Evolutionary conservation across 331 rosid species (phyloP).

Genomic region (Cydonia oblonga): DNA sequence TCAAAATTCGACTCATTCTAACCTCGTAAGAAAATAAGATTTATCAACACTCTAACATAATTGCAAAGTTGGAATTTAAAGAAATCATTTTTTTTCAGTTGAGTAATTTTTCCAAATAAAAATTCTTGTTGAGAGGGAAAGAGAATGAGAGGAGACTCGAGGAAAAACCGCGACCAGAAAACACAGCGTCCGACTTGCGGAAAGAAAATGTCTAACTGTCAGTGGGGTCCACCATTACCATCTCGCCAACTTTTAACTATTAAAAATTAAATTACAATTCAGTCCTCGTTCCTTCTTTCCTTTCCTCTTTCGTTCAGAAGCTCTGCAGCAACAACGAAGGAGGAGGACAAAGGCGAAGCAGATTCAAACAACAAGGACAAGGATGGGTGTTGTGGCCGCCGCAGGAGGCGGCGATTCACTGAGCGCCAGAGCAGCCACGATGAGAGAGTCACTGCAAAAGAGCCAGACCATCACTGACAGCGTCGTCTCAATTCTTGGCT

Average conservation of each 20-base stretch:
- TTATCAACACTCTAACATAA: too few relatives aligned
- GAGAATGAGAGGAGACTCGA: not conserved
- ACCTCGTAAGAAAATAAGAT: too few relatives aligned
- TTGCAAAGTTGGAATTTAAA: too few relatives aligned
- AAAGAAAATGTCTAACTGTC: not conserved
- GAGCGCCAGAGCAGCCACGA: slow-evolving; percentile 57
- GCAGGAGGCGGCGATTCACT: slow-evolving; percentile 51
- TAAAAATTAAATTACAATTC: not conserved
- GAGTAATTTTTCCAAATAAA: too few relatives aligned
- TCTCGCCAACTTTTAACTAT: not conserved
- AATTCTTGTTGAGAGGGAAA: not conserved
- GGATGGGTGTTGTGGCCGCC: slow-evolving; percentile 28
- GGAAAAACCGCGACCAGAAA: too few relatives aligned
- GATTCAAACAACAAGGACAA: not conserved
- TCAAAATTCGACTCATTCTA: too few relatives aligned
- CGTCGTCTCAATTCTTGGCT: slow-evolving; percentile 83
- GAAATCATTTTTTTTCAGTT: too few relatives aligned
- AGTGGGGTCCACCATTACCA: not conserved
- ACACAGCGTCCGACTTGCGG: too few relatives aligned
- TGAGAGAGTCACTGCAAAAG: slow-evolving; percentile 79
- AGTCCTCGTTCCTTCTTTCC: not conserved
- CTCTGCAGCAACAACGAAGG: not conserved
- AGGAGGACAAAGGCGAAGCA: not conserved
- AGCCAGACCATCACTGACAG: slow-evolving; percentile 85
- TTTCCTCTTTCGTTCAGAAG: not conserved